These are phyloP conservation scores for Strobilomyces confusus DNA, from an alignment of 768 basidiomycete genomes.

Conservation along the genomic window DNA sequence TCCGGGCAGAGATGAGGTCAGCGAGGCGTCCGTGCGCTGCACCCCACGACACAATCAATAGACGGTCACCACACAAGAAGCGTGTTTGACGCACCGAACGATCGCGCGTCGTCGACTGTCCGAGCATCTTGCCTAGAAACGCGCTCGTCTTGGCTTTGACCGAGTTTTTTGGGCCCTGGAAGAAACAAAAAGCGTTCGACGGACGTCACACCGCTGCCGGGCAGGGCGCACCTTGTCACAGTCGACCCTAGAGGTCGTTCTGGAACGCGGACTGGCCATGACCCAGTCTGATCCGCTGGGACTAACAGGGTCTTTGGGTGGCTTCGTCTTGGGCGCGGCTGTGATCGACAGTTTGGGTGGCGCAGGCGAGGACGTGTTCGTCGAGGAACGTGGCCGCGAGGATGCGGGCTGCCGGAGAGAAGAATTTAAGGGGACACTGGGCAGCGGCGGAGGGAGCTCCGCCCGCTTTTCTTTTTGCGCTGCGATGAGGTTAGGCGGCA, in stretches of 20 bases:
- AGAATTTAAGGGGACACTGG: conserved; percentile 23
- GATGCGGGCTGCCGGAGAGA: conserved; percentile 25
- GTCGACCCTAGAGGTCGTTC: conserved; percentile 40
- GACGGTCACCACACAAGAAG: conserved; percentile 4
- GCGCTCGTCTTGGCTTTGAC: conserved; percentile 78
- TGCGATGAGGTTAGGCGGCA: conserved; percentile 31
- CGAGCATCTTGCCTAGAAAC: conserved; percentile 76
- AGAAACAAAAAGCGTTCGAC: background rate
- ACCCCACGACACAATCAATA: conserved; percentile 12
- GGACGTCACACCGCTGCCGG: background rate
- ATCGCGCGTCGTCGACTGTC: conserved; percentile 60
- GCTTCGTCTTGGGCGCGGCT: conserved; percentile 19
- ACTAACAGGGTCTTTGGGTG: conserved; percentile 29
- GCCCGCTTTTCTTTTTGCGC: conserved; percentile 31
- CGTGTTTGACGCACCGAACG: conserved; percentile 50
- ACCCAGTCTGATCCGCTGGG: conserved; percentile 44
- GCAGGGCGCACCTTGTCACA: conserved; percentile 43
- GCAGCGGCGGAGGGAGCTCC: conserved; percentile 45
- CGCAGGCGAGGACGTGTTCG: conserved; percentile 30
- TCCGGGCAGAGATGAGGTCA: conserved; percentile 22
- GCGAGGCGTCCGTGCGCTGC: conserved; percentile 55
- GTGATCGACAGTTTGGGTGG: conserved; percentile 37
- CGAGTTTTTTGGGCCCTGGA: conserved; percentile 47
- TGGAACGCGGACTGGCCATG: conserved; percentile 41
- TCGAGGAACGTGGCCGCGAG: conserved; percentile 42